Base-by-base conservation (phyloP, 164 flowering plant species). In the Berberis thunbergii region DNA sequence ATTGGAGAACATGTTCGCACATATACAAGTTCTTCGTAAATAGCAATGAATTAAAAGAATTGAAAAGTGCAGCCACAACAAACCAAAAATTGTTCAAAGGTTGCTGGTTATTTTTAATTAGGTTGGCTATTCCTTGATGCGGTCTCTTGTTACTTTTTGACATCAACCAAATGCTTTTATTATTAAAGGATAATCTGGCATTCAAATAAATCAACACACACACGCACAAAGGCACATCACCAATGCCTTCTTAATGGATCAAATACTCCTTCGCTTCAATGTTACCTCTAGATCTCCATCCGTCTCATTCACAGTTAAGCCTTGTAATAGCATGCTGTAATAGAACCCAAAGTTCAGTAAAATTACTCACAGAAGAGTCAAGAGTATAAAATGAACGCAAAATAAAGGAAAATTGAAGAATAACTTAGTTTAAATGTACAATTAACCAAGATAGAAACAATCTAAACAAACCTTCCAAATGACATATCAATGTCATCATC, bases 211-310 rank as follows among this genome's bases (percentile, higher is more conserved):
- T 4, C 8, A 50, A 7, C 11, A n/a, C 54, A 4, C 12, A 4
- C 6, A 7, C 6, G 12, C 12, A 50, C 8, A 9, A 4, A 50
- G 12, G 2, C 12, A 4, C 12, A n/a, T 50, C 12, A 2, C 3
- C 54, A 50, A 46, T 46, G 10, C 10, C 11, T 50, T 4, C 8
- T 4, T 50, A 2, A 50, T 7, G 11, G 2, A n/a, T 41, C 39
- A 59, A 60, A 54, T 39, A 50, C 45, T 58, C 45, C 42, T n/a
- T 43, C 43, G 3, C 8, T 59, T 54, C 10, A 7, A 41, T 4
- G 42, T 72, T 81, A 94, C 98, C 98, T 94, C 96, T 66, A 91
- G 92, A 75, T 91, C 96, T 48, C 85, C 88, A 71, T 82, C 88
- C 63, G 62, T 80, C 74, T 88, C 96, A 71, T 77, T 75, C 73